Base-by-base conservation (phyloP, 441 rosid species). In the Pelargonium cotyledonis region DNA sequence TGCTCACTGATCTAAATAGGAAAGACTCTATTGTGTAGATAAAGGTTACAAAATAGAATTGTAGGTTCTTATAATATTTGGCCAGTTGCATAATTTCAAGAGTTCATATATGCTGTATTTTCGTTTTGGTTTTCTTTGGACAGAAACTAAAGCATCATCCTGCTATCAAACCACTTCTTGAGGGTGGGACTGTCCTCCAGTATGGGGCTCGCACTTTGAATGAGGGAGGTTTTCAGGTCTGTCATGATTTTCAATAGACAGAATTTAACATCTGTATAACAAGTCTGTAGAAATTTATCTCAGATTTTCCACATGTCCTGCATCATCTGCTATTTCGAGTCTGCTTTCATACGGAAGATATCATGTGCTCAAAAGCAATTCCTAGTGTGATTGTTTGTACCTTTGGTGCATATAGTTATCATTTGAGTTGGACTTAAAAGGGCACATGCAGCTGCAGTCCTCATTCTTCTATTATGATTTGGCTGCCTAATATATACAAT, bases 151-250 rank as follows among this genome's bases (percentile, higher is more conserved):
- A 94, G 78, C 96, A 86, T 79, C 99, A 94, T 84, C 96, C 99
- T 71, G 84, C 90, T 72, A 89, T 94, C 77, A 88, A 84, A 83
- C 69, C 85, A 11, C 76, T 87, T 77, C 80, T 94, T 72, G 95
- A 94, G 82, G 99, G 97, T 70, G 99, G 97, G 62, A 86, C 82
- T 49, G 94, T 88, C 60, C 81, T 94, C 74, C 97, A 94, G 68
- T 91, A 91, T 68, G 99, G 99, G 65, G 99, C 99, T 76, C 95
- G 99, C 65, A 87, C 96, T 63, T 77, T 94, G 78, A 94, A 94
- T 53, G 99, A 94, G 85, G 97, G 99, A 72, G 99, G 99, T 71
- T 82, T 94, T 76, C 99, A 94, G 95, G 99, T 91, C 81, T 75
- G 84, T 76, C 61, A 23, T 66, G 16, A 41, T 31, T 76, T 9